These are phyloP conservation scores for Hordeum pubiflorum DNA, from an alignment of 202 grass and related monocot genomes.

Conservation along the genomic window DNA sequence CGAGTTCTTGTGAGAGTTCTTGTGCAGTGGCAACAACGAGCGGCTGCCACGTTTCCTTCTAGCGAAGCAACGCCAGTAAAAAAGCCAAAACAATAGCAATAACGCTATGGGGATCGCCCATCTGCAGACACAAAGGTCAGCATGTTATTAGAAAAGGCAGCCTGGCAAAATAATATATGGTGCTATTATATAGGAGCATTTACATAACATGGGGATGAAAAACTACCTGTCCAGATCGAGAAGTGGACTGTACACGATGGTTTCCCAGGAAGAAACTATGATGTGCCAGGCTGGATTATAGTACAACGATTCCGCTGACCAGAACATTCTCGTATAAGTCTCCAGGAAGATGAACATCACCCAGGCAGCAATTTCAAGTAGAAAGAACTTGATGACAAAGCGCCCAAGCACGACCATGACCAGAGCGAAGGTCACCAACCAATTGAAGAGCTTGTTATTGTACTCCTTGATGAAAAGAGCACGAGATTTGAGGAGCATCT, in stretches of 20 bases:
- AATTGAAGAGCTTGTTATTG: constrained; percentile 93
- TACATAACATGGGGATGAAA: not conserved
- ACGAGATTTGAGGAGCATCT: constrained; percentile 85
- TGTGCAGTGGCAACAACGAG: constrained; percentile 59
- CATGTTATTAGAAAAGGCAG: not conserved
- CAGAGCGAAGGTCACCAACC: constrained; percentile 86
- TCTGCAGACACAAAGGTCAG: constrained; percentile 29
- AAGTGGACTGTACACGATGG: constrained; percentile 86
- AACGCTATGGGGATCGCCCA: constrained; percentile 87
- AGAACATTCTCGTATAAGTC: constrained; percentile 98
- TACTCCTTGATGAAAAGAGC: constrained; percentile 97
- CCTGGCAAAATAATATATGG: not conserved
- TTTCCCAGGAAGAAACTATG: constrained; percentile 89
- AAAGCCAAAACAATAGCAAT: constrained; percentile 40
- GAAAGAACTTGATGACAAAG: constrained; percentile 93
- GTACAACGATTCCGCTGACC: constrained; percentile 81
- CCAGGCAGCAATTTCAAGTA: constrained; percentile 88
- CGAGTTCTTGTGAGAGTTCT: constrained; percentile 46
- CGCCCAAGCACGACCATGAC: constrained; percentile 85
- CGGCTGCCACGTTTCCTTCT: constrained; percentile 57
- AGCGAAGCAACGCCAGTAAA: constrained; percentile 82
- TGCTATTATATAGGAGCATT: not conserved
- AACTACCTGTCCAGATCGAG: constrained; percentile 86
- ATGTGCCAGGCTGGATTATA: constrained; percentile 97
- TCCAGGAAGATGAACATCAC: constrained; percentile 98